Percentiles rank a stretch among this genome's conserved stretches.
Evolutionary conservation across 352 stramenopile genomes (phyloP).

Genomic region (Globisporangium middletonii): DNA sequence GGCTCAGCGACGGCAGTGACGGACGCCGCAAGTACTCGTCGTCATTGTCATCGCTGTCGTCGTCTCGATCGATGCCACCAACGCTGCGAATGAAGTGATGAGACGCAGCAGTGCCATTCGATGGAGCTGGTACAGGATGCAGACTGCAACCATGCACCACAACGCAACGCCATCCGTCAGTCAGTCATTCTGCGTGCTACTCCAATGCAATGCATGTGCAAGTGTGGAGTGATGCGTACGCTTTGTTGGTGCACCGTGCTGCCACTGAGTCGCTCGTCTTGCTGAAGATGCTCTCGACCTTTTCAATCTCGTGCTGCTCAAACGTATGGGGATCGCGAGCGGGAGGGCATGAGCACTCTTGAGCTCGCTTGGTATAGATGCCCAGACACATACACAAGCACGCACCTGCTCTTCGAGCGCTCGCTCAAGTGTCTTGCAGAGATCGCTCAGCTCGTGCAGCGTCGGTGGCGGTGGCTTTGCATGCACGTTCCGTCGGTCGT

Average conservation of each 20-base stretch:
- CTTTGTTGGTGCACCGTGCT: constrained; percentile 15
- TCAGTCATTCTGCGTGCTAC: not conserved
- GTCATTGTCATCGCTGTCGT: not conserved
- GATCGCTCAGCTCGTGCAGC: constrained; percentile 55
- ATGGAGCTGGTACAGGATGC: constrained; percentile 5
- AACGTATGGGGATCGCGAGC: not conserved
- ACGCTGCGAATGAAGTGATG: not conserved
- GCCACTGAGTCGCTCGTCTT: constrained; percentile 20
- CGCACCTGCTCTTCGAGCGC: constrained; percentile 52
- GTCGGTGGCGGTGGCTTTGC: constrained; percentile 34
- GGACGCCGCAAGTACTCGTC: not conserved
- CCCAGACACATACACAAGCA: not conserved
- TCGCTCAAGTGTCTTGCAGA: constrained; percentile 53
- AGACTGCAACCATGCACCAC: constrained; percentile 1
- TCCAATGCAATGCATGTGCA: not conserved
- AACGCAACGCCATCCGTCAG: not conserved
- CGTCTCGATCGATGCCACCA: not conserved
- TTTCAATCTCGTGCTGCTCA: constrained; percentile 25
- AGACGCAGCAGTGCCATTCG: not conserved
- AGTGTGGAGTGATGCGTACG: constrained; percentile 11
- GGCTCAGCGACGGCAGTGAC: constrained; percentile 6
- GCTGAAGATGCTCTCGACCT: constrained; percentile 34
- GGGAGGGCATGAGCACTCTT: not conserved
- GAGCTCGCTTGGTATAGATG: not conserved
- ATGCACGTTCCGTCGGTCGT: constrained; percentile 45